phyloP scores from a whole-genome alignment of 78 protist species.

The Emiliania huxleyi region DNA sequence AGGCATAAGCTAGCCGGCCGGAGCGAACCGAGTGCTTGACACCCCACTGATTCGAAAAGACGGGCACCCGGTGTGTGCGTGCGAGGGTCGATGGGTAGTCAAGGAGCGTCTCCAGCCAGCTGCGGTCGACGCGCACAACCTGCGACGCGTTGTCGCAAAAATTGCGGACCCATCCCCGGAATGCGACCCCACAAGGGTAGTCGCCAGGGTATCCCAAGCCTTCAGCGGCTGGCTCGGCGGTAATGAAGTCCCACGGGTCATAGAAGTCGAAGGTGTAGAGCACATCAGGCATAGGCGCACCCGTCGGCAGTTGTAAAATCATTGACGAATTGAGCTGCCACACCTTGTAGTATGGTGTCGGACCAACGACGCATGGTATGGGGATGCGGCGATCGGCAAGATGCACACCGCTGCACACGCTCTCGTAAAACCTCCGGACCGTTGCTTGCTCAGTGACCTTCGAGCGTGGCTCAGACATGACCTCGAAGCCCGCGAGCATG shows the following conservation, averaged over 20 bases:
- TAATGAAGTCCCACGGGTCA: neutral
- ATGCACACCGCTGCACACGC: neutral
- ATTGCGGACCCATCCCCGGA: neutral
- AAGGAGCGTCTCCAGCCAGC: neutral
- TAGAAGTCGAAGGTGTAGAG: neutral
- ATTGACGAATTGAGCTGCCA: neutral
- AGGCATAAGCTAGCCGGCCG: neutral
- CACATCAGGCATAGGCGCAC: neutral
- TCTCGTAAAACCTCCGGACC: neutral
- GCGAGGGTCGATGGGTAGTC: too few species aligned
- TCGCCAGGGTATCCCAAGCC: neutral
- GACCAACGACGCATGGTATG: neutral
- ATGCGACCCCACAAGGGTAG: neutral
- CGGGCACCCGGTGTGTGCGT: neutral
- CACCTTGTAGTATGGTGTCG: conserved; percentile 2
- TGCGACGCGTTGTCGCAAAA: neutral
- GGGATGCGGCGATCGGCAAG: too few species aligned
- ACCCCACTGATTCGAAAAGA: neutral
- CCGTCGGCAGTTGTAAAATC: neutral
- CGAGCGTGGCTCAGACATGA: neutral
- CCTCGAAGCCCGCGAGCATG: neutral
- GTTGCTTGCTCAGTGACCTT: neutral
- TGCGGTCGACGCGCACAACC: neutral
- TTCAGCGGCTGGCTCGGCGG: neutral
- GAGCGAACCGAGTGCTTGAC: neutral